These are phyloP conservation scores for Domatiomyces globalis DNA, from an alignment of 2,329 filamentous ascomycete species.

Conservation along the genomic window DNA sequence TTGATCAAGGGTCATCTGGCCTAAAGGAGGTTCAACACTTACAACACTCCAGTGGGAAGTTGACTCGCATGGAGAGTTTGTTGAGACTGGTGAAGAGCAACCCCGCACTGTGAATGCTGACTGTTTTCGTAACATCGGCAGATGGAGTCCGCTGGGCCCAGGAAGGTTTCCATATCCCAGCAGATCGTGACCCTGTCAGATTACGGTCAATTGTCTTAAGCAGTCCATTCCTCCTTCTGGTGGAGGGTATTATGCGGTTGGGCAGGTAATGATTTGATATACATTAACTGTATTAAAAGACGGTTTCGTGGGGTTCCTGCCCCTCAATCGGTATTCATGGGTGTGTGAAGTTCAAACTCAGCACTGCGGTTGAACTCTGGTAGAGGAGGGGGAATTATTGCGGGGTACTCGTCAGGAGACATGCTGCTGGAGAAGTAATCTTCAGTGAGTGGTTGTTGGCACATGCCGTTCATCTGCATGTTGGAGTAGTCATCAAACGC, in stretches of 20 bases:
- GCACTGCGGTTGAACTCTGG: constrained; percentile 16
- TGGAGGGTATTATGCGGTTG: neutral
- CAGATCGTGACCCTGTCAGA: neutral
- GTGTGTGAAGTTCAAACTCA: constrained; percentile 17
- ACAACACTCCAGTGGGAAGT: neutral
- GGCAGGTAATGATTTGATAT: neutral
- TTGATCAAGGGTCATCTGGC: neutral
- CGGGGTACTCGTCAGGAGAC: neutral
- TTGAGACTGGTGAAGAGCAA: neutral
- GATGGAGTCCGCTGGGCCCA: too few relatives aligned
- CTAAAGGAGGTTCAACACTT: neutral
- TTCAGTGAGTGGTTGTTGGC: constrained; percentile 1
- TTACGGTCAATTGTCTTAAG: neutral
- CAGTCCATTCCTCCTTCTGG: neutral
- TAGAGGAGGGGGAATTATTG: constrained; percentile 14
- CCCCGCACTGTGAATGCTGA: neutral
- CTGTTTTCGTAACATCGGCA: too few relatives aligned
- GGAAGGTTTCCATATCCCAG: neutral
- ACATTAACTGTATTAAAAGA: neutral
- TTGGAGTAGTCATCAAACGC: constrained; percentile 7
- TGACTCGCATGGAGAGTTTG: neutral
- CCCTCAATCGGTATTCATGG: constrained; percentile 14
- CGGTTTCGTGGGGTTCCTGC: neutral
- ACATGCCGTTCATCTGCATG: constrained; percentile 6
- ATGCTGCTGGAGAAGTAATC: constrained; percentile 9